A percentile compares a stretch with the other conserved stretches of the same genome.
Evolutionary conservation across 1,284 basidiomycete genomes (phyloP).

Genomic region (Leccinum insolens): DNA sequence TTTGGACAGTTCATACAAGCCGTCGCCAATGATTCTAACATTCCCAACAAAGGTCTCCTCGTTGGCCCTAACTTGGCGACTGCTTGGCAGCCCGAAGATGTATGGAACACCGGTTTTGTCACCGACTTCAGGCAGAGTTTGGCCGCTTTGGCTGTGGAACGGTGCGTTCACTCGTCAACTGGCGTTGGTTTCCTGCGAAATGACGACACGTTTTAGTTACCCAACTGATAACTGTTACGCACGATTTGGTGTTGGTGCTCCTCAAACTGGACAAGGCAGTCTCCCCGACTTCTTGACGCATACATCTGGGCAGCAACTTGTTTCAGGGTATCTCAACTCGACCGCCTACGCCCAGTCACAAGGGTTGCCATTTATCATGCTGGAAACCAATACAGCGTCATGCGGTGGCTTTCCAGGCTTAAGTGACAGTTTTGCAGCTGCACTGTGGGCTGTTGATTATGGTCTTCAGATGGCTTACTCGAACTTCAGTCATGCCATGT

Average conservation of each 20-base stretch:
- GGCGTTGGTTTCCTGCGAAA: not conserved
- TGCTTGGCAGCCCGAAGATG: not conserved
- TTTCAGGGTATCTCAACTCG: not conserved
- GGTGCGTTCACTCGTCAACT: not conserved
- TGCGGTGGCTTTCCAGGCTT: slow-evolving; percentile 63
- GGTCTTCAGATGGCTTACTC: slow-evolving; percentile 60
- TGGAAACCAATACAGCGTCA: not conserved
- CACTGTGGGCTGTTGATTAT: slow-evolving; percentile 75
- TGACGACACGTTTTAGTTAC: not conserved
- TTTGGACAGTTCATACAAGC: not conserved
- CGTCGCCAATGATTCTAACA: not conserved
- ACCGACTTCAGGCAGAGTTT: not conserved
- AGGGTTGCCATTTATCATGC: not conserved
- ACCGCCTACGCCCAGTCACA: not conserved
- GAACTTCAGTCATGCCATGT: not conserved
- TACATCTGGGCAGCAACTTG: not conserved
- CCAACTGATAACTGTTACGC: not conserved
- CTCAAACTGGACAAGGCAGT: not conserved
- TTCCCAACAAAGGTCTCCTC: not conserved
- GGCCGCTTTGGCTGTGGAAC: not conserved
- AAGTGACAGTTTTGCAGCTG: slow-evolving; percentile 70
- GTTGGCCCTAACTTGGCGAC: not conserved
- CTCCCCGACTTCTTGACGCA: not conserved
- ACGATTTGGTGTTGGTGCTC: not conserved
- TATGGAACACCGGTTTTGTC: not conserved